phyloP scores from a whole-genome alignment of 2,329 filamentous ascomycete genomes.

The Pseudogymnoascus sp. region DNA sequence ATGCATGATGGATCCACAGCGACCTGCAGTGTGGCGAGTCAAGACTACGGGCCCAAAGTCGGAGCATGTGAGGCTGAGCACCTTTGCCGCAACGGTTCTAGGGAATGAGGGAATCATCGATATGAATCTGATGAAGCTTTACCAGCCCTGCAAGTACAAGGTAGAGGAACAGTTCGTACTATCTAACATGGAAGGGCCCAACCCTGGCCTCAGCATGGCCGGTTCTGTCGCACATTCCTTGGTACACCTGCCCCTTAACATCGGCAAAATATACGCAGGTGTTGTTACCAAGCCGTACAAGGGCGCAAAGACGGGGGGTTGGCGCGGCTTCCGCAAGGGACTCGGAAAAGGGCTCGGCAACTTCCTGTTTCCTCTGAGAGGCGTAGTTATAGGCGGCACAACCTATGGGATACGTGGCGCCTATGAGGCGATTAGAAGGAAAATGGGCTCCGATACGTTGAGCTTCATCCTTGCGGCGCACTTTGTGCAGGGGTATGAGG shows the following conservation, averaged over 20 bases:
- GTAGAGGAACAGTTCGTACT: conserved; percentile 15
- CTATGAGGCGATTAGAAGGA: conserved; percentile 22
- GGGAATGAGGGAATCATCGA: conserved; percentile 55
- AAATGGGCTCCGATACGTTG: conserved; percentile 20
- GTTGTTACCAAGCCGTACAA: conserved; percentile 16
- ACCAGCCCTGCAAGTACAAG: conserved; percentile 16
- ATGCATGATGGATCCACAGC: conserved; percentile 58
- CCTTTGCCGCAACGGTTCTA: conserved; percentile 60
- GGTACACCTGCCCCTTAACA: conserved; percentile 14
- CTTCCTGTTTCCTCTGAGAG: conserved; percentile 15
- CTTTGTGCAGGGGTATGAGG: conserved; percentile 24
- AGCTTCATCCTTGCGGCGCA: conserved; percentile 26
- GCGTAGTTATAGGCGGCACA: conserved; percentile 15
- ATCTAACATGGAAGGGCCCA: conserved; percentile 16
- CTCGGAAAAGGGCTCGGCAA: conserved; percentile 15
- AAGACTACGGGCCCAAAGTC: conserved; percentile 51
- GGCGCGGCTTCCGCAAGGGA: conserved; percentile 16
- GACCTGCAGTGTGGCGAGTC: conserved; percentile 65
- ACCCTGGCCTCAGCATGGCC: conserved; percentile 16
- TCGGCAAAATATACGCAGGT: conserved; percentile 16
- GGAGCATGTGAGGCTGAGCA: conserved; percentile 44
- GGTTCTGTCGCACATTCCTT: conserved; percentile 17
- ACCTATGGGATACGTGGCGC: conserved; percentile 21
- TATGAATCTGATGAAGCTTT: conserved; percentile 14
- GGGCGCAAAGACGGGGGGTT: conserved; percentile 14